A percentile compares a stretch with the other conserved stretches of the same genome.
Evolutionary conservation across 805 yeast species (phyloP).

Genomic region (Myxozyma neotropica): DNA sequence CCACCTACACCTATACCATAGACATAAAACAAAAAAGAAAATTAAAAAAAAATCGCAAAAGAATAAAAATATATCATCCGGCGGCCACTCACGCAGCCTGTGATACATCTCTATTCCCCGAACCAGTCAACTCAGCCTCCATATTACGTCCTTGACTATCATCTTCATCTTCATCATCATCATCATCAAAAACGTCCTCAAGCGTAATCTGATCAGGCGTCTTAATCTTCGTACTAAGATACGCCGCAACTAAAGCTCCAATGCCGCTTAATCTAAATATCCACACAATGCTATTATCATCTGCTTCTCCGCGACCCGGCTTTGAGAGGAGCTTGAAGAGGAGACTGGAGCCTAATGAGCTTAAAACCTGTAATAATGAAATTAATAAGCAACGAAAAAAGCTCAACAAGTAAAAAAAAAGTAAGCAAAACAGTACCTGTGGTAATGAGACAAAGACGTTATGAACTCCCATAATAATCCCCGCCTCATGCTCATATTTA

Average conservation of each 20-base stretch:
- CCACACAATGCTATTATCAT: slow-evolving; percentile 56
- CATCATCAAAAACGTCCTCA: slow-evolving; percentile 33
- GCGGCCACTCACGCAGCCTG: no score
- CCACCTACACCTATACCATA: no score
- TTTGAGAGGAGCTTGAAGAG: slow-evolving; percentile 48
- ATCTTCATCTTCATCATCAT: slow-evolving; percentile 1
- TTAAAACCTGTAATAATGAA: slow-evolving; percentile 36
- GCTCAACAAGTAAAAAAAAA: neutral
- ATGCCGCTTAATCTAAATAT: slow-evolving; percentile 60
- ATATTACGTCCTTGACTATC: neutral
- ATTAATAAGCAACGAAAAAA: neutral
- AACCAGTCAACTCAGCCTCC: neutral
- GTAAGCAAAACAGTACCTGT: slow-evolving; percentile 44
- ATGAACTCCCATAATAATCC: slow-evolving; percentile 58
- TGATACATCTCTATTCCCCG: no score
- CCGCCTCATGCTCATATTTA: slow-evolving; percentile 56
- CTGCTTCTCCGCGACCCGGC: slow-evolving; percentile 33
- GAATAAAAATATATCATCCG: no score
- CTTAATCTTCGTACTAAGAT: slow-evolving; percentile 49
- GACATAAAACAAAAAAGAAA: no score
- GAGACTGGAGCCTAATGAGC: slow-evolving; percentile 53
- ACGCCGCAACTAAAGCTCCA: slow-evolving; percentile 52
- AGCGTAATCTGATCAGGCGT: slow-evolving; percentile 41
- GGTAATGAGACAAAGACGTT: slow-evolving; percentile 62
- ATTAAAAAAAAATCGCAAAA: no score